These are phyloP conservation scores for Cercospora zeae-maydis DNA, from an alignment of 2,329 filamentous ascomycete genomes.

Conservation along the genomic window DNA sequence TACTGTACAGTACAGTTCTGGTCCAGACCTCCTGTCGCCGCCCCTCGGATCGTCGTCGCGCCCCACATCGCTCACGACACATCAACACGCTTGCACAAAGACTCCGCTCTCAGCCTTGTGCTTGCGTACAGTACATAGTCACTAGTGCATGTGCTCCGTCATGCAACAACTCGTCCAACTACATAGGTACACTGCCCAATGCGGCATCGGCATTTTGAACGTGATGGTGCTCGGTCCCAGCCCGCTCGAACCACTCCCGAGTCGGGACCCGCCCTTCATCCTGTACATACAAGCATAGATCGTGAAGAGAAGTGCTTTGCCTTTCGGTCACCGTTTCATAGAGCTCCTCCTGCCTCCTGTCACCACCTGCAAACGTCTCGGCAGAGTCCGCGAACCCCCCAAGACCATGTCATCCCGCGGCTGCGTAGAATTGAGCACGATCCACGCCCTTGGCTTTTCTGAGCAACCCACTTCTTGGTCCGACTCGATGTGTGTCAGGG, in stretches of 20 bases:
- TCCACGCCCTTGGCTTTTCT: constrained; percentile 7
- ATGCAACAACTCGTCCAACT: too few relatives aligned
- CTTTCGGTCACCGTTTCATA: background rate
- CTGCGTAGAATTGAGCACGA: constrained; percentile 1
- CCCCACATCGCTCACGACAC: background rate
- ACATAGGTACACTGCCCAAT: background rate
- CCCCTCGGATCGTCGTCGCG: background rate
- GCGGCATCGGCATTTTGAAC: constrained; percentile 2
- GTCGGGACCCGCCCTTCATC: too few relatives aligned
- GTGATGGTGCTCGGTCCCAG: background rate
- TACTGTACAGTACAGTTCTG: background rate
- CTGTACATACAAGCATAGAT: too few relatives aligned
- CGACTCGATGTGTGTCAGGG: background rate
- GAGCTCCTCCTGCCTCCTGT: background rate
- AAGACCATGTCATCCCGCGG: background rate
- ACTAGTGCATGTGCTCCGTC: too few relatives aligned
- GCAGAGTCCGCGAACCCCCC: background rate
- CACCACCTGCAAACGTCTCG: background rate
- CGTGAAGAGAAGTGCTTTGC: constrained; percentile 4
- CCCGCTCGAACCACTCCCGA: background rate
- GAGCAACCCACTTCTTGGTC: background rate
- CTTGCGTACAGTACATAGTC: too few relatives aligned
- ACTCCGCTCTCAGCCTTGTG: too few relatives aligned
- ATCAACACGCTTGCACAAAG: background rate
- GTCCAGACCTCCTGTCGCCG: background rate